Percentiles rank a stretch among this genome's conserved stretches.
Conservation (phyloP, 2,329 filamentous ascomycete genomes). For the Trichoderma pleuroti region DNA sequence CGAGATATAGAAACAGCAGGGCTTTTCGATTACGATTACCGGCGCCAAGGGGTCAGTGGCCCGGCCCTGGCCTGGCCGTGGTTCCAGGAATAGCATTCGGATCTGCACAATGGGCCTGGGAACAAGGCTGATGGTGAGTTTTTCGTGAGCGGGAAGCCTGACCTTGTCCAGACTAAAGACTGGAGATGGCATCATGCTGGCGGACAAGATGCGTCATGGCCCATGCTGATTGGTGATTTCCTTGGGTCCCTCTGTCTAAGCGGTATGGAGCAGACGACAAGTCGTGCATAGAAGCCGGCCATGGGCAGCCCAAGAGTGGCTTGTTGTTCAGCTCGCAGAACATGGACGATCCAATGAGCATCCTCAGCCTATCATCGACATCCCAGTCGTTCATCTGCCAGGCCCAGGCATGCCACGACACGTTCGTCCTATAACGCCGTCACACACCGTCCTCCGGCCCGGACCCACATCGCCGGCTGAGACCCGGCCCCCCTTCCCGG, state of each 20-base stretch:
- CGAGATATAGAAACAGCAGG: conserved; percentile 1
- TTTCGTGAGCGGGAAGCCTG: background rate
- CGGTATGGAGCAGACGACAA: background rate
- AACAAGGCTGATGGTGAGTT: conserved; percentile 2
- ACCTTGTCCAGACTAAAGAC: background rate
- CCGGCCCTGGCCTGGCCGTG: conserved; percentile 10
- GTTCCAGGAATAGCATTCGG: background rate
- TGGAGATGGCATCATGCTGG: background rate
- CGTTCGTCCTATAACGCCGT: background rate
- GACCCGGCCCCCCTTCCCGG: conserved; percentile 7
- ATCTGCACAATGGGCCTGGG: background rate
- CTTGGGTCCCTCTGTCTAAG: background rate
- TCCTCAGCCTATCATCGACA: background rate
- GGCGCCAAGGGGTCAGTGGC: background rate
- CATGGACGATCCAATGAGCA: background rate
- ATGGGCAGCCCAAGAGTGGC: background rate
- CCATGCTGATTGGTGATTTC: background rate
- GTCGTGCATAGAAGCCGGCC: background rate
- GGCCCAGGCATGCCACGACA: background rate
- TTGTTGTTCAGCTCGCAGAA: background rate
- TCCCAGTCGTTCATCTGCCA: background rate
- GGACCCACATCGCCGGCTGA: conserved; percentile 17
- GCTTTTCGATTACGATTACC: background rate
- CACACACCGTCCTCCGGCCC: conserved; percentile 8
- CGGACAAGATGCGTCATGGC: background rate